phyloP scores from a whole-genome alignment of 495 filamentous ascomycete genomes.

The Neurospora pannonica region DNA sequence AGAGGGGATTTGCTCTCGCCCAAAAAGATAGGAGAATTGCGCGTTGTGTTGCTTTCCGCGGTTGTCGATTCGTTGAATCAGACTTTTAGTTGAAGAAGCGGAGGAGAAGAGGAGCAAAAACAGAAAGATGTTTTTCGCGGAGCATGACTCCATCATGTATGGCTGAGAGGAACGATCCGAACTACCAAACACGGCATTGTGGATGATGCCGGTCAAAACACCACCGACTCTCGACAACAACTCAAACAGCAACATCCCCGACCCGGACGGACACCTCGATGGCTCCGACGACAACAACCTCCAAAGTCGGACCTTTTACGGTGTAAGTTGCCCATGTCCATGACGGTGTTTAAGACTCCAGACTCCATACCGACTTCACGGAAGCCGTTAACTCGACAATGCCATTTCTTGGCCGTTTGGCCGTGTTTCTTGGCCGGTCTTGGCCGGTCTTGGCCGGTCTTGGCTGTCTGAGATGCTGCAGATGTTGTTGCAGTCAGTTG shows the following conservation, averaged over 20 bases:
- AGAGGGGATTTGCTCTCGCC: neutral
- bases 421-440: neutral
- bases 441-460: neutral
- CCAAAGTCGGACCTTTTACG: neutral
- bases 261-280: neutral
- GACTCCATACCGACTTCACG: neutral
- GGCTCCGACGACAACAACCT: neutral
- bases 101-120: neutral
- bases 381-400: neutral
- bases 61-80: neutral
- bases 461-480: neutral
- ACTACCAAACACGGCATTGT: neutral
- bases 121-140: neutral
- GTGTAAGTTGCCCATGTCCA: neutral
- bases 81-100: neutral
- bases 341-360: neutral
- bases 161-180: neutral
- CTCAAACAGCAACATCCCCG: neutral
- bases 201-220: neutral
- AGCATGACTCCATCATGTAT: neutral
- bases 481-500: neutral
- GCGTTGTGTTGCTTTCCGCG: neutral
- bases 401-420: neutral
- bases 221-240: neutral
- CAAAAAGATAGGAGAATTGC: neutral